These are phyloP conservation scores for Gossypium bickii DNA, from an alignment of 345 rosid genomes.

Conservation along the genomic window DNA sequence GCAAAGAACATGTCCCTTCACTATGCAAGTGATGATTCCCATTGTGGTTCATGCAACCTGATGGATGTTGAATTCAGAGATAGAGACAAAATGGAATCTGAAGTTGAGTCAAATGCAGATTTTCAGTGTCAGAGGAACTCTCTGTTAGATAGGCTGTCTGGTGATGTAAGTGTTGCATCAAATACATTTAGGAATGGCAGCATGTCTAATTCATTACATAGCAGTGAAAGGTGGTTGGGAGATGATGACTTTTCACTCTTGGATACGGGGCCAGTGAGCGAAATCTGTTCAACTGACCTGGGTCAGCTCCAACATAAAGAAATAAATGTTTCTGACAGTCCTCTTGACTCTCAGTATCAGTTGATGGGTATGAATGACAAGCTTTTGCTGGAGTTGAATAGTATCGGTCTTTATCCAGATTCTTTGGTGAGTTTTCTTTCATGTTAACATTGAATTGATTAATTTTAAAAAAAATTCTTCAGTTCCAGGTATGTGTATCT, in stretches of 20 bases:
- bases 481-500: neutral
- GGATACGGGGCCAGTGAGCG: slow-evolving; percentile 51
- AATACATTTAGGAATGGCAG: slow-evolving; percentile 57
- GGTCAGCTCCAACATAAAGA: slow-evolving; percentile 55
- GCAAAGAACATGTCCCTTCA: slow-evolving; percentile 75
- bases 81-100: slow-evolving; percentile 89
- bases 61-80: slow-evolving; percentile 77
- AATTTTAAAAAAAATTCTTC: neutral
- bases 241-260: slow-evolving; percentile 69
- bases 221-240: slow-evolving; percentile 70
- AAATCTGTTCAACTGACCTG: slow-evolving; percentile 57
- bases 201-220: slow-evolving; percentile 58
- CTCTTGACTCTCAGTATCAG: slow-evolving; percentile 66
- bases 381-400: slow-evolving; percentile 76
- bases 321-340: slow-evolving; percentile 34
- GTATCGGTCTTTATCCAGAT: slow-evolving; percentile 83
- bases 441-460: neutral
- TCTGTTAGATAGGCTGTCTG: slow-evolving; percentile 60
- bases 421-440: slow-evolving; percentile 50
- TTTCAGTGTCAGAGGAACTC: slow-evolving; percentile 60
- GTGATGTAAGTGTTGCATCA: slow-evolving; percentile 62
- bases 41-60: slow-evolving; percentile 88
- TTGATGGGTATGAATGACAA: slow-evolving; percentile 69
- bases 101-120: slow-evolving; percentile 75
- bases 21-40: slow-evolving; percentile 92